Conservation (phyloP, 2,329 filamentous ascomycete genomes). For the Hysterium pulicare region DNA sequence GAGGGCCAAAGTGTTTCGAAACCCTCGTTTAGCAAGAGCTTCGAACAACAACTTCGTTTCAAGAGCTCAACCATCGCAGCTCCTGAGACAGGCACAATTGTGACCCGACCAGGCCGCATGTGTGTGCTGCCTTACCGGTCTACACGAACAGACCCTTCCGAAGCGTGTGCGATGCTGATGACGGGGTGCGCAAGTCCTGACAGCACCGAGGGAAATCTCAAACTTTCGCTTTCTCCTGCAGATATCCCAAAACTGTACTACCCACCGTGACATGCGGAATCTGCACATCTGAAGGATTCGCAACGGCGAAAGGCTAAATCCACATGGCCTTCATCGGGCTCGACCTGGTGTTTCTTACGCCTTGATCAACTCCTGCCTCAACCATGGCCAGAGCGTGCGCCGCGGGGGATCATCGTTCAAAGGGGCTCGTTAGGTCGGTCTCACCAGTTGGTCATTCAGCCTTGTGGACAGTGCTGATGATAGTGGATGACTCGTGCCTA, state of each 20-base stretch:
- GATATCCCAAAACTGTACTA: constrained; percentile 27
- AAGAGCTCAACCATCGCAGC: neutral
- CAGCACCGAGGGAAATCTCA: neutral
- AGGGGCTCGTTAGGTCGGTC: too few species aligned
- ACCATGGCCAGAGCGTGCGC: neutral
- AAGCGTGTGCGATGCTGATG: neutral
- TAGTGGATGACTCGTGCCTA: too few species aligned
- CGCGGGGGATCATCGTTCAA: neutral
- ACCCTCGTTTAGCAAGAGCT: neutral
- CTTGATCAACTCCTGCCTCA: neutral
- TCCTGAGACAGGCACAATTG: neutral
- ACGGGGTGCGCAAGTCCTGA: neutral
- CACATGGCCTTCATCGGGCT: neutral
- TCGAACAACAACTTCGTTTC: neutral
- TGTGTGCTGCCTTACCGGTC: neutral
- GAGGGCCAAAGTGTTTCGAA: constrained; percentile 1
- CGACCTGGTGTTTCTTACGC: neutral
- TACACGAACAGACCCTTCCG: neutral
- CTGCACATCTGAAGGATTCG: neutral
- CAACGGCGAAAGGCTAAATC: neutral
- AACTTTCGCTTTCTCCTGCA: constrained; percentile 18
- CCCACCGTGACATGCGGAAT: constrained; percentile 2
- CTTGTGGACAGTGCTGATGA: too few species aligned
- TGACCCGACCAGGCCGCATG: neutral
- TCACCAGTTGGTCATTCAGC: too few species aligned